A percentile compares a stretch with the other conserved stretches of the same genome.
Conservation (phyloP, 2,329 filamentous ascomycete species). For the Sporothrix inflata region DNA sequence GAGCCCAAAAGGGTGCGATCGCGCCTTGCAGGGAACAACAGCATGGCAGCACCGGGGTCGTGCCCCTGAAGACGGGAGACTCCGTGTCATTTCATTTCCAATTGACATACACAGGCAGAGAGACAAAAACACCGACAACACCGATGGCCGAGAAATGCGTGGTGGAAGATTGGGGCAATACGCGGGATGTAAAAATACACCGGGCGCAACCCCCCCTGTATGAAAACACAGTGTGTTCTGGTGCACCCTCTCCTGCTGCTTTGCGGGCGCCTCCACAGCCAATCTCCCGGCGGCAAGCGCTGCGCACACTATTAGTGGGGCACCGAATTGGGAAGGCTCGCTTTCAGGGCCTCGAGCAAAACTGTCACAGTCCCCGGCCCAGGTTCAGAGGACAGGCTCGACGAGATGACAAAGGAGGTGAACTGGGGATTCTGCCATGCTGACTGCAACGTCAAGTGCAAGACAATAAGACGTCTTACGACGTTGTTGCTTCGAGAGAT, state of each 20-base stretch:
- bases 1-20: neutral
- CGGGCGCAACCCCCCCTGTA: neutral
- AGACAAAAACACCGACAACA: neutral
- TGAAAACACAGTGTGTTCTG: neutral
- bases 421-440: neutral
- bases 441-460: neutral
- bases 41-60: neutral
- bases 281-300: slow-evolving; percentile 23
- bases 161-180: slow-evolving; percentile 2
- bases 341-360: neutral
- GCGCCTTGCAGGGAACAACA: neutral
- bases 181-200: slow-evolving; percentile 3
- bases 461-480: neutral
- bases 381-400: neutral
- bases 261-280: slow-evolving; percentile 9
- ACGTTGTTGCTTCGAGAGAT: neutral
- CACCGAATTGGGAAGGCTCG: neutral
- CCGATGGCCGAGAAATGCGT: slow-evolving; percentile 10
- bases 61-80: slow-evolving; percentile 13
- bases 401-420: slow-evolving; percentile 18
- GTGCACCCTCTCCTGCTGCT: neutral
- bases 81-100: slow-evolving; percentile 14
- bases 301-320: slow-evolving; percentile 1
- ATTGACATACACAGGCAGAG: neutral
- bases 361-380: neutral